Conservation (phyloP, 257 asterid species). For the Solanum commersonii region DNA sequence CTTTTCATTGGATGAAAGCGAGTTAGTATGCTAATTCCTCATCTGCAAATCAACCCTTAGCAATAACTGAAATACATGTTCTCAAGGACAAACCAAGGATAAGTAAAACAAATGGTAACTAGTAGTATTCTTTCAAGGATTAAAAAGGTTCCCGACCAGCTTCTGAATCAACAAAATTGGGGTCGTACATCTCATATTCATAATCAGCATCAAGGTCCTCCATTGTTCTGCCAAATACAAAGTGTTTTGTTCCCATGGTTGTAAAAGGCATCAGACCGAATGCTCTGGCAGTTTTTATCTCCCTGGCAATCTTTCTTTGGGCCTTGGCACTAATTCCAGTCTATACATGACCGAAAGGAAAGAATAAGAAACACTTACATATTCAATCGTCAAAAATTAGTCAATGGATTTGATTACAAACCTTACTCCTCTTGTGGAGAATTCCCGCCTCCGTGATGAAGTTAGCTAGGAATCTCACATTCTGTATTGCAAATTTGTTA, state of each 20-base stretch:
- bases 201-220: slow-evolving; percentile 37
- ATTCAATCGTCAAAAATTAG: neutral
- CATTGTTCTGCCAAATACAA: slow-evolving; percentile 56
- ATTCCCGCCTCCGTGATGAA: slow-evolving; percentile 87
- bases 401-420: slow-evolving; percentile 3
- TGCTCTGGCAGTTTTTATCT: slow-evolving; percentile 92
- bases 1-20: neutral
- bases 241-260: slow-evolving; percentile 83
- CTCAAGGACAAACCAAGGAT: neutral
- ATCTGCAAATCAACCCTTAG: neutral
- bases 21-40: neutral
- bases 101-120: neutral
- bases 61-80: neutral
- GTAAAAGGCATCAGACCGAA: slow-evolving; percentile 97
- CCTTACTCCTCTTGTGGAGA: slow-evolving; percentile 82
- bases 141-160: neutral
- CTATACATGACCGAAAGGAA: neutral
- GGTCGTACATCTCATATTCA: slow-evolving; percentile 15
- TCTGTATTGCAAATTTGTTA: slow-evolving; percentile 25
- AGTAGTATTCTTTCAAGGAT: neutral
- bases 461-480: slow-evolving; percentile 78
- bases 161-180: slow-evolving; percentile 32
- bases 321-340: slow-evolving; percentile 48
- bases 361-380: neutral
- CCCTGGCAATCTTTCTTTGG: slow-evolving; percentile 46